Evolutionary conservation across 2,329 filamentous ascomycete genomes (phyloP), one percentile per base, ranked within the genome.

Genomic region (Alternaria arbusti): DNA sequence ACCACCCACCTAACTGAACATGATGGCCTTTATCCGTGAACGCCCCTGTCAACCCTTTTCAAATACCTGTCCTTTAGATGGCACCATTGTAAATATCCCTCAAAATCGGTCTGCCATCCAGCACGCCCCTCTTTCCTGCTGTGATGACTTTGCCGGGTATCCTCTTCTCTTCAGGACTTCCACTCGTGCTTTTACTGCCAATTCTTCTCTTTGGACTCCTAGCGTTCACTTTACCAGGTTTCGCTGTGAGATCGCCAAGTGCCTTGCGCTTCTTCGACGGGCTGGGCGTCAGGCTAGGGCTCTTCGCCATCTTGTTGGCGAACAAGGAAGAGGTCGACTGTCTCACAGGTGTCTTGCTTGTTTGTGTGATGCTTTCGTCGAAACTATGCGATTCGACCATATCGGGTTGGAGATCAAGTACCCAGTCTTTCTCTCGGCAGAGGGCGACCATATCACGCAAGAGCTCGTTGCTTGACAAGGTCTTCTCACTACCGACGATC

Each of bases 401-500:
- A 11, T 87, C 84, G 2, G 77, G 76, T 0, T 88, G 88, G 54
- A 98, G 77, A 69, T 97, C 87, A 69, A 93, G 90, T 15, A 94
- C 84, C 94, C 96, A 98, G n/a, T 86, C 83, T 56, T 87, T 88
- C 59, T 86, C 83, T 68, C 94, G 91, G 84, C 97, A 95, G 44
- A 98, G 81, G 3, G 83, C 81, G 8, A 98, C 86, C 74, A 98
- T 93, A 22, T 86, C 86, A 32, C 87, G 87, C 13, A 99, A 84
- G 81, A 98, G 89, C 70, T 94, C 91, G 69, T 92, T 84, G 20
- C 83, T 81, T 0, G 68, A 67, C n/a, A 99, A 83, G 1, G 96
- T 99, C 59, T 84, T 86, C 74, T 88, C 88, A 78, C 92, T 96
- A 10, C 96, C 96, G 0, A 99, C 81, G 12, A 99, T 91, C 2